These are phyloP conservation scores for Boechera stricta DNA, from an alignment of 345 rosid species.

Conservation along the genomic window DNA sequence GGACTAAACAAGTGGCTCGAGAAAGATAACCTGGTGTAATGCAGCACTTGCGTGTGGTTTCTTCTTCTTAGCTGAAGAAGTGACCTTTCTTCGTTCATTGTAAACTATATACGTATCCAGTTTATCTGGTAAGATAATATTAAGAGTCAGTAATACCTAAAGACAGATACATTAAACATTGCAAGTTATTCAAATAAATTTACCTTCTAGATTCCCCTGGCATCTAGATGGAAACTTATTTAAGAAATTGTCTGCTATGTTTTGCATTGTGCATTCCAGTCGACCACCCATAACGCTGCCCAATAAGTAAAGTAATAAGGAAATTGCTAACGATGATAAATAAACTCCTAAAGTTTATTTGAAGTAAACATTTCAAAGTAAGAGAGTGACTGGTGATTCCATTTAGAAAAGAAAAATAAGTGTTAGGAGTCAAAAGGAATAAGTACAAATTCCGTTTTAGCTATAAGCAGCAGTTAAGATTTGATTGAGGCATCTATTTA, in stretches of 20 bases:
- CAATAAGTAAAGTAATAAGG: constrained; percentile 29
- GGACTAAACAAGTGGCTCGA: constrained; percentile 19
- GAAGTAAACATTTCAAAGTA: background rate
- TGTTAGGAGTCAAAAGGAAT: background rate
- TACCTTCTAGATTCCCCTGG: constrained; percentile 76
- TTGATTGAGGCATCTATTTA: background rate
- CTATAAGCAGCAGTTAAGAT: constrained; percentile 6
- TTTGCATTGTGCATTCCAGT: constrained; percentile 98
- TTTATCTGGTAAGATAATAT: constrained; percentile 52
- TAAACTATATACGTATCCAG: constrained; percentile 85
- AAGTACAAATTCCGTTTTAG: constrained; percentile 1
- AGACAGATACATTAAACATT: constrained; percentile 16
- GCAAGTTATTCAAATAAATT: constrained; percentile 20
- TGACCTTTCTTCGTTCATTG: constrained; percentile 85
- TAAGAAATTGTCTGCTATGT: constrained; percentile 83
- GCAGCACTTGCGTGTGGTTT: constrained; percentile 63
- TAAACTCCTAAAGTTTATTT: constrained; percentile 10
- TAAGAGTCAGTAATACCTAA: constrained; percentile 17
- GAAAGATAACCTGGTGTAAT: constrained; percentile 80
- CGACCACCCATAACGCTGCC: constrained; percentile 84
- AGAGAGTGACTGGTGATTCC: constrained; percentile 4
- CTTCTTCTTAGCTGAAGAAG: constrained; percentile 95
- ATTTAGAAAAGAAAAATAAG: background rate
- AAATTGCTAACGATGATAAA: constrained; percentile 23
- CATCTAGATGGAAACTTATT: constrained; percentile 69